Evolutionary conservation across 768 basidiomycete genomes (phyloP), one percentile per base, ranked within the genome.

Genomic region (Wakefieldia striispora): DNA sequence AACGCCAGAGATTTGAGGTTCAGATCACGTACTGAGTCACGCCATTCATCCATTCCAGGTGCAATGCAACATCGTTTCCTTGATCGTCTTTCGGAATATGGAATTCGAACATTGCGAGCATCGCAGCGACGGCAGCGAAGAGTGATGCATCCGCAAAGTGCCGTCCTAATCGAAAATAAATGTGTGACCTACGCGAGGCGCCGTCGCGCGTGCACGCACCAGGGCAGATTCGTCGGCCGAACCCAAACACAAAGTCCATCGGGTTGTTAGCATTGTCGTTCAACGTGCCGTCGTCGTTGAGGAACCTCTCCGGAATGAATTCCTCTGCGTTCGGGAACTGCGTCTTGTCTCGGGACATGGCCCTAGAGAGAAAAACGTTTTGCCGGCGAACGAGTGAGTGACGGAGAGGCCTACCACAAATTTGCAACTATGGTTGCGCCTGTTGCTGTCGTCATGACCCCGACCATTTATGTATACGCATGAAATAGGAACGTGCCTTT

Each of bases 401-500:
- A 33, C 3, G 3, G 3, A 12, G 31, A 26, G 16, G 24, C 54
- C 1, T 38, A 48, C 55, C 58, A 59, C 16, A 24, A 8, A 27
- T 60, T 60, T 23, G 29, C 43, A 13, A 59, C 33, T 2, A 60
- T 35, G 4, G 33, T 49, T 4, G 58, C 29, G 3, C 51, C 59
- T 56, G 37, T 50, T 4, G 6, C 13, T 6, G 20, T 4, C n/a
- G n/a, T 6, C 11, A 23, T 11, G 19, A n/a, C 2, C 13, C 6
- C 17, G 17, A 20, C 19, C 41, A 21, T 40, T 26, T 12, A 33
- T 7, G 19, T 19, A 26, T 35, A 12, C 17, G 17, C 2, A 19
- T 16, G 38, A 46, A 46, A 7, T 5, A 19, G 3, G 12, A 19
- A 40, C 40, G 14, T 11, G 9, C 68, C 66, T 43, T 66, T 63